Evolutionary conservation across 805 yeast species (phyloP), one percentile per base, ranked within the genome.

Genomic region (Candida odintsovae): DNA sequence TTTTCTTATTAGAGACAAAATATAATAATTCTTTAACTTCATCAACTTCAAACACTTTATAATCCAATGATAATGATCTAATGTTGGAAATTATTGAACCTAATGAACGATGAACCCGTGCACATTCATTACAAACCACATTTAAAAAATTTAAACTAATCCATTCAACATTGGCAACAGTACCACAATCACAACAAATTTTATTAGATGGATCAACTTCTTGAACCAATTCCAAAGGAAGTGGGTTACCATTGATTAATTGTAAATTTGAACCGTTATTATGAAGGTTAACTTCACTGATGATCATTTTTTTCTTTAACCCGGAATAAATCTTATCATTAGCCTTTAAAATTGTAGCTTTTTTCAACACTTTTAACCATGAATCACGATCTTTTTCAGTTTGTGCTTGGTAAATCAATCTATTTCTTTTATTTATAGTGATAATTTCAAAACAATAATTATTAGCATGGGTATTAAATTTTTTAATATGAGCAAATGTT

Each of bases 41-140:
- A 13, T 70, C 70, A 3, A 80, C 76, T 55, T 82, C 75, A 19
- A 69, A 76, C 1, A 74, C 64, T 6, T 63, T 65, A 25, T 77
- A 76, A 61, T 90, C 97, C 40, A 87, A 68, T n/a, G 78, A 82
- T 45, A 90, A 68, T 1, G 96, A 87, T 51, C 87, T 73, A 4
- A 90, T 78, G 59, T 85, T 88, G 7, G 94, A 78, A 5, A 89
- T 73, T 52, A 85, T 90, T 0, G 95, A 74, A 0, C 97, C 97
- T 60, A 92, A 64, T 19, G 88, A 82, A 46, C 97, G 71, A 63
- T 90, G 97, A n/a, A 83, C 81, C 0, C 95, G 90, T 0, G 96
- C 82, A 57, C 98, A 90, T 43, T 82, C 80, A 40, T 88, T 82
- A 64, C 98, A 90, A 22, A 92, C 70, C 3, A 83, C 78, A 25